These are phyloP conservation scores for Syncephalis fuscata DNA, from an alignment of 371 early-diverging fungal species.

Conservation along the genomic window DNA sequence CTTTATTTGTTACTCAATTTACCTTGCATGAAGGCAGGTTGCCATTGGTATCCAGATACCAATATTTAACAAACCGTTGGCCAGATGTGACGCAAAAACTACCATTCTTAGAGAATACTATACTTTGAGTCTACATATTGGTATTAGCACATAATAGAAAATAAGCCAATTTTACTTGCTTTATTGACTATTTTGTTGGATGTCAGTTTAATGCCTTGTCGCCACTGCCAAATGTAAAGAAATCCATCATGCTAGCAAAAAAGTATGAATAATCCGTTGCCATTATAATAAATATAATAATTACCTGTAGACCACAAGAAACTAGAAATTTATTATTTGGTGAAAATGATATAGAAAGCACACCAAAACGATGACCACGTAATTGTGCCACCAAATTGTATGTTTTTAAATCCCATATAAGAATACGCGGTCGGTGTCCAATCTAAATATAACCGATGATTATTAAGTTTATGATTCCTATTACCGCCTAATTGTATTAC, in stretches of 20 bases:
- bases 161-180: slow-evolving; percentile 15
- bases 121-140: slow-evolving; percentile 14
- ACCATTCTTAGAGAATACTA: slow-evolving; percentile 49
- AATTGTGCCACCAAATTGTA: slow-evolving; percentile 37
- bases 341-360: slow-evolving; percentile 49
- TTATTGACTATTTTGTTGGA: slow-evolving; percentile 49
- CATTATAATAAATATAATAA: neutral
- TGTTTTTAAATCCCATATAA: slow-evolving; percentile 51
- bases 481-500: slow-evolving; percentile 17
- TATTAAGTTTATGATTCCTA: neutral
- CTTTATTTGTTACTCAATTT: neutral
- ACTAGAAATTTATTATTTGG: slow-evolving; percentile 56
- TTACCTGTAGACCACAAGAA: slow-evolving; percentile 68
- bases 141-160: neutral
- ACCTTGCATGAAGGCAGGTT: slow-evolving; percentile 3
- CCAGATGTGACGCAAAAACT: slow-evolving; percentile 67
- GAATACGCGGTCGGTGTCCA: slow-evolving; percentile 66
- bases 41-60: slow-evolving; percentile 41
- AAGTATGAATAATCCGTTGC: slow-evolving; percentile 2
- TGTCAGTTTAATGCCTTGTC: slow-evolving; percentile 40
- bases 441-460: slow-evolving; percentile 20
- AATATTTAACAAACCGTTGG: slow-evolving; percentile 60
- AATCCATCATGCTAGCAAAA: slow-evolving; percentile 56
- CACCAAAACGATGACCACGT: slow-evolving; percentile 65
- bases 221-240: slow-evolving; percentile 72